phyloP scores from a whole-genome alignment of 345 rosid genomes.

The Citrus glauca region DNA sequence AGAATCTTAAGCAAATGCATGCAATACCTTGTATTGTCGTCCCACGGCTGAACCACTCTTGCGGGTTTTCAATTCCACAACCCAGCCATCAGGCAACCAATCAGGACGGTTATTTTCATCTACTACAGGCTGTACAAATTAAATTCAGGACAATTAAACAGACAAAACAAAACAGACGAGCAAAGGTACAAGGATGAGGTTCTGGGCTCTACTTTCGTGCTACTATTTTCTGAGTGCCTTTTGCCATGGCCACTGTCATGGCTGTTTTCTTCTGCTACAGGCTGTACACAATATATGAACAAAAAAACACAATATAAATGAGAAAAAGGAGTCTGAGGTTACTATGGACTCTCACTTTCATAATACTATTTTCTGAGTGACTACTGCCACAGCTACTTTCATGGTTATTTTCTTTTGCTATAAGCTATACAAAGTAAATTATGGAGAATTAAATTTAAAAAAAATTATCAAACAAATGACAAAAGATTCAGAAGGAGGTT shows the following conservation, averaged over 20 bases:
- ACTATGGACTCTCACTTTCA: slow-evolving; percentile 19
- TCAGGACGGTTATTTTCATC: slow-evolving; percentile 21
- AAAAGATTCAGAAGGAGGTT: neutral
- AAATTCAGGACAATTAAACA: slow-evolving; percentile 3
- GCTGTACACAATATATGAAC: slow-evolving; percentile 13
- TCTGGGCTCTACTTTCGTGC: slow-evolving; percentile 20
- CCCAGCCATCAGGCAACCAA: slow-evolving; percentile 45
- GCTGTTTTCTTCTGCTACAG: neutral
- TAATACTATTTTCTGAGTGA: slow-evolving; percentile 3
- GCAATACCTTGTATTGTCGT: slow-evolving; percentile 33
- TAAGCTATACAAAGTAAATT: slow-evolving; percentile 13
- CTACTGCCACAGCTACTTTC: neutral
- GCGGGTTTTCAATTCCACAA: slow-evolving; percentile 21
- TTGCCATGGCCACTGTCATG: neutral
- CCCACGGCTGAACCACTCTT: slow-evolving; percentile 24
- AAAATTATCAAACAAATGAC: neutral
- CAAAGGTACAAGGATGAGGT: neutral
- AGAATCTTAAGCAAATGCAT: neutral
- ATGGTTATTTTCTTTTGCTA: neutral
- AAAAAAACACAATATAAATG: neutral
- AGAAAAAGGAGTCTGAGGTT: neutral
- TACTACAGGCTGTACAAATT: slow-evolving; percentile 13
- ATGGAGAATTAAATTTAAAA: neutral
- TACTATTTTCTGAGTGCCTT: slow-evolving; percentile 6
- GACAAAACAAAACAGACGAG: neutral